phyloP scores from a whole-genome alignment of 176 grass and related monocot genomes.

The Secale cereale region DNA sequence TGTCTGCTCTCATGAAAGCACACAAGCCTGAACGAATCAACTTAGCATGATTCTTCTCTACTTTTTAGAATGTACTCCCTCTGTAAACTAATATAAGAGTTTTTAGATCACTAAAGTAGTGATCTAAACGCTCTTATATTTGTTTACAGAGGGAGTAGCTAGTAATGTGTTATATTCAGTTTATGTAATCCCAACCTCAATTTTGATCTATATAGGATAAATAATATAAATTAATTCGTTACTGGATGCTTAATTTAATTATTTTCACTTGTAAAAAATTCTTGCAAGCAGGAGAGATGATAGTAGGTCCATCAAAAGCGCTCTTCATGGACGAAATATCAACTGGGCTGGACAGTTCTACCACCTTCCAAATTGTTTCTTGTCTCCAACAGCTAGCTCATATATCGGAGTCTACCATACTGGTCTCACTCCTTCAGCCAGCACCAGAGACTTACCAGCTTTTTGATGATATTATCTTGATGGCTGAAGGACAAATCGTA shows the following conservation, averaged over 20 bases:
- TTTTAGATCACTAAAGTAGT: too few relatives aligned
- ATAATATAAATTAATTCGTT: background rate
- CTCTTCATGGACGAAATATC: slow-evolving; percentile 98
- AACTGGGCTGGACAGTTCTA: slow-evolving; percentile 78
- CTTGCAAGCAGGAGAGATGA: slow-evolving; percentile 64
- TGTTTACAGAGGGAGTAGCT: too few relatives aligned
- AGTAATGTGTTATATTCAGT: background rate
- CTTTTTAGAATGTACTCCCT: background rate
- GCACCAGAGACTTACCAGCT: slow-evolving; percentile 80
- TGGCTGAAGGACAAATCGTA: slow-evolving; percentile 73
- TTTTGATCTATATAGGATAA: background rate
- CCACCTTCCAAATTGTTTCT: slow-evolving; percentile 76
- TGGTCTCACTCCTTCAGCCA: slow-evolving; percentile 81
- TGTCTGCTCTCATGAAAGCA: background rate
- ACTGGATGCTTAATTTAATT: background rate
- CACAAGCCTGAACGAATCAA: background rate
- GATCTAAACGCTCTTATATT: too few relatives aligned
- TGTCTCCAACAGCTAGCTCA: slow-evolving; percentile 78
- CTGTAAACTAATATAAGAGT: too few relatives aligned
- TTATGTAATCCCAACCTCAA: background rate
- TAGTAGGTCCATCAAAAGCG: slow-evolving; percentile 75
- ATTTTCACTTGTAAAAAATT: background rate
- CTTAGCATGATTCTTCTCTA: background rate
- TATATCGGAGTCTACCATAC: slow-evolving; percentile 52
- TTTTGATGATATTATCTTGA: slow-evolving; percentile 90